Conservation (phyloP, 495 filamentous ascomycete genomes). For the Ramalina intermedia region DNA sequence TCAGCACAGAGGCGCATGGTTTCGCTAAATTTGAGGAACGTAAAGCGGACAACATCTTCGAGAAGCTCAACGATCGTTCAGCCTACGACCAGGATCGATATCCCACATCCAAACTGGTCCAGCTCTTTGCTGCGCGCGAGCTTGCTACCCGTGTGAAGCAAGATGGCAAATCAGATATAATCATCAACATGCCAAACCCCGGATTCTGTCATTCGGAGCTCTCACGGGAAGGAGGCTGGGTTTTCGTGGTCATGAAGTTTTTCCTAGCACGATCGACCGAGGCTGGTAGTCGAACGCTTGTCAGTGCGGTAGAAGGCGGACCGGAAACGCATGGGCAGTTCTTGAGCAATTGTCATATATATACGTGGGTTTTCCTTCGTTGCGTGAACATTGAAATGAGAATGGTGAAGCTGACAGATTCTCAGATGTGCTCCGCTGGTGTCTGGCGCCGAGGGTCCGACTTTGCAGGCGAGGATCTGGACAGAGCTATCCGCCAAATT, state of each 20-base stretch:
- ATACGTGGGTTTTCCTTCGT: constrained; percentile 3
- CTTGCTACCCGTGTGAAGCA: constrained; percentile 13
- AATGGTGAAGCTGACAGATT: not conserved
- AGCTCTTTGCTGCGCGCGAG: constrained; percentile 19
- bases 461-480: constrained; percentile 38
- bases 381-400: not conserved
- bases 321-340: constrained; percentile 23
- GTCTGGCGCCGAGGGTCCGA: constrained; percentile 21
- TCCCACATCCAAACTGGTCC: constrained; percentile 20
- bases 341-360: constrained; percentile 5
- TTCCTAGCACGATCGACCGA: constrained; percentile 26
- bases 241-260: constrained; percentile 8
- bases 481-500: constrained; percentile 35
- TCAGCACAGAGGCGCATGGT: constrained; percentile 18
- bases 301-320: constrained; percentile 20
- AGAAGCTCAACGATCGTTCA: constrained; percentile 14
- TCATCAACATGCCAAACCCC: constrained; percentile 39
- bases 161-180: constrained; percentile 21
- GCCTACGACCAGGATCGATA: constrained; percentile 16
- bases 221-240: constrained; percentile 18
- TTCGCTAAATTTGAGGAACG: constrained; percentile 14
- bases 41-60: constrained; percentile 14
- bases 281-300: constrained; percentile 23
- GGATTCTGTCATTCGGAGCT: constrained; percentile 33
- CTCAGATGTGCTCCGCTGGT: constrained; percentile 20